phyloP scores from a whole-genome alignment of 1,284 basidiomycete genomes.

The Volvariella volvacea region DNA sequence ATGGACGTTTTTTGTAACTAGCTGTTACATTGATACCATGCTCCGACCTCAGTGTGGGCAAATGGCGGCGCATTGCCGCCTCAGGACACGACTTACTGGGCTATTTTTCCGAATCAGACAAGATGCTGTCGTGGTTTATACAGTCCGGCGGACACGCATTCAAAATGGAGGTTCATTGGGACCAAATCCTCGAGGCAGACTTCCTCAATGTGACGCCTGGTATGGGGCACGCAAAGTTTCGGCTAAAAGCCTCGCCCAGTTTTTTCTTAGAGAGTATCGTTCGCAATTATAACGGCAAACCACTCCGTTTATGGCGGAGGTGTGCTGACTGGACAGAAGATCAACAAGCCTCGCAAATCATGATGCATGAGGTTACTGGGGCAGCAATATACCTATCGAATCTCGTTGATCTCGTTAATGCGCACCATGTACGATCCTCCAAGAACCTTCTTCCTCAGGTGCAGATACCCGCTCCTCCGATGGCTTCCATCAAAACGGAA shows the following conservation, averaged over 20 bases:
- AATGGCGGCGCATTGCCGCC: conserved; percentile 67
- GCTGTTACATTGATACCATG: conserved; percentile 72
- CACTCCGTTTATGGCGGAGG: conserved; percentile 49
- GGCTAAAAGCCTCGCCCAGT: conserved; percentile 55
- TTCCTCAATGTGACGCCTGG: conserved; percentile 51
- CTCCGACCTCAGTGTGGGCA: conserved; percentile 64
- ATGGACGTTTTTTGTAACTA: conserved; percentile 20
- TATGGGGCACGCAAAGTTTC: conserved; percentile 52
- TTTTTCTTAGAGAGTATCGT: conserved; percentile 57
- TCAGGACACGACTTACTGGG: conserved; percentile 62
- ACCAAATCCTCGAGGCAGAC: conserved; percentile 49
- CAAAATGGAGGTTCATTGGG: conserved; percentile 79
- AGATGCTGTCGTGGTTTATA: conserved; percentile 71
- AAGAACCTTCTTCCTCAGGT: conserved; percentile 19
- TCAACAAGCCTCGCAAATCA: conserved; percentile 57
- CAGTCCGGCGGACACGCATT: conserved; percentile 64
- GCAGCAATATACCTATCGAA: conserved; percentile 55
- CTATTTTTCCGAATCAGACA: conserved; percentile 61
- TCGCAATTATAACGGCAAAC: conserved; percentile 23
- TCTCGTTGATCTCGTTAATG: conserved; percentile 18
- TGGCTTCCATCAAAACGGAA: conserved; percentile 1
- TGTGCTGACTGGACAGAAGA: conserved; percentile 76
- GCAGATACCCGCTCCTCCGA: conserved; percentile 3
- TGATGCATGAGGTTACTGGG: conserved; percentile 63
- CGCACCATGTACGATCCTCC: not conserved